A percentile compares a stretch with the other conserved stretches of the same genome.
Evolutionary conservation across 352 stramenopile genomes (phyloP).

Genomic region (Phytophthora colocasiae): DNA sequence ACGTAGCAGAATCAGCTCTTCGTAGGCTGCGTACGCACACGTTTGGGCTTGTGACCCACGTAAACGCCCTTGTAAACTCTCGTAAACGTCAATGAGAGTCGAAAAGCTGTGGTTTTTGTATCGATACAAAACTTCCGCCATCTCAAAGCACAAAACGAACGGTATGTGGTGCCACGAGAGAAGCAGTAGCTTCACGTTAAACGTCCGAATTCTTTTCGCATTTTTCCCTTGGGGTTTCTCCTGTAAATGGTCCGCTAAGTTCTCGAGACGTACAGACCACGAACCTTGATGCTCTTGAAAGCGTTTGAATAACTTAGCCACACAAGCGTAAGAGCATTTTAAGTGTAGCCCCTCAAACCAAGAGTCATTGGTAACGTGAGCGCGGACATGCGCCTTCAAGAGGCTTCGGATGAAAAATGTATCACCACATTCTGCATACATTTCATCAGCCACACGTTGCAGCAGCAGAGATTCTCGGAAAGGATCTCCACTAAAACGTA

Average conservation of each 20-base stretch:
- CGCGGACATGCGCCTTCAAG: conserved; percentile 56
- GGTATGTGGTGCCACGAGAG: conserved; percentile 68
- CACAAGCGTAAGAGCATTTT: conserved; percentile 33
- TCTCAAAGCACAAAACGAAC: conserved; percentile 67
- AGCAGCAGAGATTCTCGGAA: conserved; percentile 67
- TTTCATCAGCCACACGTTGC: conserved; percentile 58
- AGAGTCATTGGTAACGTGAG: conserved; percentile 37
- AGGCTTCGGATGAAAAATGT: conserved; percentile 64
- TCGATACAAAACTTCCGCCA: conserved; percentile 68
- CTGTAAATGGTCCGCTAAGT: conserved; percentile 15
- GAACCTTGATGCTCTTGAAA: conserved; percentile 37
- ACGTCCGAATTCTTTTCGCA: conserved; percentile 5
- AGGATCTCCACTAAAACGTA: conserved; percentile 41
- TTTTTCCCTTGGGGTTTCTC: conserved; percentile 2
- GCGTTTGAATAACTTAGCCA: conserved; percentile 43
- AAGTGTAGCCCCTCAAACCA: conserved; percentile 52
- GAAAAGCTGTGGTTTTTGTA: conserved; percentile 19
- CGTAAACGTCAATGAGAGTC: conserved; percentile 54
- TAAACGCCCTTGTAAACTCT: conserved; percentile 63
- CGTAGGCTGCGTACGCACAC: conserved; percentile 43
- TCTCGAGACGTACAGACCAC: conserved; percentile 13
- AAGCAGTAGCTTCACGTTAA: conserved; percentile 45
- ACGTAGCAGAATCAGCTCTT: conserved; percentile 62
- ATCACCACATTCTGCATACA: conserved; percentile 47
- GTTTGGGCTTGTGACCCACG: conserved; percentile 39